Evolutionary conservation across 2,329 filamentous ascomycete species (phyloP), one percentile per base, ranked within the genome.

Genomic region (Aspergillus sp.): DNA sequence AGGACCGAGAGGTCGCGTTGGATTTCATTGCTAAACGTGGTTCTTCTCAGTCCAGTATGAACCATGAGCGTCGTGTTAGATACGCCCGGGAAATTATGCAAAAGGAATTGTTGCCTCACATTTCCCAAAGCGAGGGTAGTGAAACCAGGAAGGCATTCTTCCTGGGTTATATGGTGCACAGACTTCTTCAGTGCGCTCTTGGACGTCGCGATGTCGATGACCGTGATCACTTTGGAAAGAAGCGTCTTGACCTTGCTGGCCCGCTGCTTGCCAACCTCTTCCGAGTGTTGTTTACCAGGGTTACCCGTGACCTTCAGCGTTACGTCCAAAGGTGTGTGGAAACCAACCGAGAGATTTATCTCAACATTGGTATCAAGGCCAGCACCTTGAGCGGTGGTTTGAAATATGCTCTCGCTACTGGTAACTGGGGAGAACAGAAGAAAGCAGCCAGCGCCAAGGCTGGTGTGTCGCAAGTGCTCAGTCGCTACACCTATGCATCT

Each of bases 401-500:
- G 64, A 96, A 97, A 73, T 99, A 99, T 77, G 97, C 95, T 52
- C 82, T 99, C 61, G 93, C 95, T 24, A 99, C 95, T 13, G 95
- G 95, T 65, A 99, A 99, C 77, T 99, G 95, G 96, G 96, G 95
- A 70, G 95, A 99, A 65, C 95, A 99, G 80, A 99, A 98, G 84
- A 99, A 98, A 81, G 93, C 95, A 19, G 90, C 90, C 68, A 93
- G 89, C 66, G 91, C 93, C 1, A 98, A 96, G 63, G 95, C 95
- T 47, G 96, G 95, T 82, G 95, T 99, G 47, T 98, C 93, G 48
- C 95, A 99, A 78, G 96, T 99, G 77, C 79, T 99, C 70, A 99
- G 97, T 80, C 87, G 95, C 73, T 99, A 98, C 74, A 98, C 96
- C 0, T 99, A 97, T 71, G 88, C 95, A 15, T 99, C 96, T 41